Conservation (phyloP, 495 filamentous ascomycete species). For the Paragyromitra xinjiangensis region DNA sequence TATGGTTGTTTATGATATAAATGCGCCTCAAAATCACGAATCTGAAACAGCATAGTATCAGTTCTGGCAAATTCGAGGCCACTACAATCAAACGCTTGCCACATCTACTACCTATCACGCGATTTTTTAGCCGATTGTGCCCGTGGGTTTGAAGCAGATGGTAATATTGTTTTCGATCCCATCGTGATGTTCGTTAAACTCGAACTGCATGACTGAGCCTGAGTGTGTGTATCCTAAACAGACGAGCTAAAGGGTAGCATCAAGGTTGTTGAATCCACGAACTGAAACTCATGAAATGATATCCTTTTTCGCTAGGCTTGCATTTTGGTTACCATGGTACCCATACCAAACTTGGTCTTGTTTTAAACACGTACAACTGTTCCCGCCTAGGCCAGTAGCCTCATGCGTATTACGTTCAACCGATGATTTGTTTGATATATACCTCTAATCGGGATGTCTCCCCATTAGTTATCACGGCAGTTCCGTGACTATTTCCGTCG, state of each 20-base stretch:
- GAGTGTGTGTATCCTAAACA: too few relatives aligned
- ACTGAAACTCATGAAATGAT: not conserved
- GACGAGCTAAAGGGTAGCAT: too few relatives aligned
- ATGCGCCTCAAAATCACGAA: constrained; percentile 10
- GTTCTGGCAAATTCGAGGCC: not conserved
- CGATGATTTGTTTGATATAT: not conserved
- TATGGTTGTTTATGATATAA: constrained; percentile 5
- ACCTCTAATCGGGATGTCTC: not conserved
- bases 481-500: not conserved
- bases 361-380: constrained; percentile 1
- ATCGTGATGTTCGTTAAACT: not conserved
- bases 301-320: not conserved
- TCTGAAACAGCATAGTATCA: constrained; percentile 2
- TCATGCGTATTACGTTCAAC: too few relatives aligned
- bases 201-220: too few relatives aligned
- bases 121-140: not conserved
- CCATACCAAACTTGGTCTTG: not conserved
- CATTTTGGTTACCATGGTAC: constrained; percentile 15
- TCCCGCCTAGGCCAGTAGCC: not conserved
- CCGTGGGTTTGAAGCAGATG: not conserved
- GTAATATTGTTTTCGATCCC: not conserved
- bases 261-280: not conserved
- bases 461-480: not conserved
- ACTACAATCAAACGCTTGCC: not conserved
- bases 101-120: not conserved